Evolutionary conservation across 345 rosid species (phyloP), one percentile per base, ranked within the genome.

Genomic region (Rhizophora mangle): DNA sequence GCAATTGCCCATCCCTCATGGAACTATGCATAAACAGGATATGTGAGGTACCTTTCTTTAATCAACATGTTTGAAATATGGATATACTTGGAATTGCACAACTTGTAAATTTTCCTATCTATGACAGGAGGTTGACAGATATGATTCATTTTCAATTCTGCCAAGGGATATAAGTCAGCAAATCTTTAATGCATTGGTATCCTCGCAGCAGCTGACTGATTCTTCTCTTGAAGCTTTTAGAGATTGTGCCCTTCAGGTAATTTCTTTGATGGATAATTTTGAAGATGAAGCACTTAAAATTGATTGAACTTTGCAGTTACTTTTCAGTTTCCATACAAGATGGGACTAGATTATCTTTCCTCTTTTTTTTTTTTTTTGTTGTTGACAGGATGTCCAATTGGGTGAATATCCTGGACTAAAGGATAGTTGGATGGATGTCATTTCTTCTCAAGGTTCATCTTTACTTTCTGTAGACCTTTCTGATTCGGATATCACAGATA

Each of bases 211-310:
- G 51, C 69, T 94, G 55, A 77, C 71, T 22, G 78, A 77, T 30
- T 76, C 56, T 77, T 77, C 78, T 80, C 84, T 93, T 3, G 81
- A 91, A 83, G 85, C 94, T 43, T 93, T 93, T 70, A 82, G 87
- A 53, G 91, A 93, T 76, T 93, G 94, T 85, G 91, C 94, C 18
- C 89, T 93, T 72, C 96, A 93, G 96, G 98, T 93, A 72, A 79
- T 43, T 43, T 43, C 49, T 11, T 11, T 43, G 49, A 11, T 43
- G 49, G 49, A 43, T 43, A 13, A 13, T 43, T 39, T 3, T 43
- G 49, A 43, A 43, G 3, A 13, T 13, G 49, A 43, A 15, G 49
- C 49, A 43, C 49, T 13, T 43, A 43, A 43, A 43, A 43, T 43
- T 43, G 15, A 13, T 43, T 43, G 18, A 43, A 15, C 18, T 15